Percentiles rank a stretch among this genome's conserved stretches.
phyloP scores from a whole-genome alignment of 306 rosid genomes.

The Dryas octopetala region DNA sequence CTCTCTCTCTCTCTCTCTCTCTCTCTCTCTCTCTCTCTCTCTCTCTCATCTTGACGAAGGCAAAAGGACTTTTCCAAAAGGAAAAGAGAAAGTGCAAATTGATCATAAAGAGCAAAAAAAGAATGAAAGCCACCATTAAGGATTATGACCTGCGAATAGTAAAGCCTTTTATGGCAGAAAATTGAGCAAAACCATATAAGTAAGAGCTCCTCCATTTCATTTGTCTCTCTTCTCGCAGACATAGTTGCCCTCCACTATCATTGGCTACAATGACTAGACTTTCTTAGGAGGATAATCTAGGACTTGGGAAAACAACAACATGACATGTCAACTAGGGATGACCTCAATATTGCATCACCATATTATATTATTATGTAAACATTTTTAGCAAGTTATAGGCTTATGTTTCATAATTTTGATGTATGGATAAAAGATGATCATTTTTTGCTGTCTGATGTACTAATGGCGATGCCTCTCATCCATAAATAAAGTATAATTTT shows the following conservation, averaged over 20 bases:
- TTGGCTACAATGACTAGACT: constrained; percentile 9
- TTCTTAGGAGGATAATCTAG: constrained; percentile 6
- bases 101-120: neutral
- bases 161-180: neutral
- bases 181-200: constrained; percentile 34
- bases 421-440: too few species aligned
- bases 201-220: constrained; percentile 27
- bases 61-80: neutral
- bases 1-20: too few species aligned
- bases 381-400: too few species aligned
- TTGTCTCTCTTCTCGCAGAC: constrained; percentile 37
- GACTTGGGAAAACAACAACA: neutral
- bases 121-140: constrained; percentile 3
- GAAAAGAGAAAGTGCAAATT: neutral
- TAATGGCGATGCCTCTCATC: too few species aligned
- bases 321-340: neutral
- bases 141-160: constrained; percentile 23
- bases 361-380: too few species aligned
- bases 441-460: too few species aligned
- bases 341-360: constrained; percentile 7
- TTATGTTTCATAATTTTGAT: too few species aligned
- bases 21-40: too few species aligned
- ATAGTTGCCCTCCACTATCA: constrained; percentile 18
- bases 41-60: neutral
- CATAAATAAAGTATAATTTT: too few species aligned